Evolutionary conservation across 2,329 filamentous ascomycete genomes (phyloP), one percentile per base, ranked within the genome.

Genomic region (Metarhizium brunneum): DNA sequence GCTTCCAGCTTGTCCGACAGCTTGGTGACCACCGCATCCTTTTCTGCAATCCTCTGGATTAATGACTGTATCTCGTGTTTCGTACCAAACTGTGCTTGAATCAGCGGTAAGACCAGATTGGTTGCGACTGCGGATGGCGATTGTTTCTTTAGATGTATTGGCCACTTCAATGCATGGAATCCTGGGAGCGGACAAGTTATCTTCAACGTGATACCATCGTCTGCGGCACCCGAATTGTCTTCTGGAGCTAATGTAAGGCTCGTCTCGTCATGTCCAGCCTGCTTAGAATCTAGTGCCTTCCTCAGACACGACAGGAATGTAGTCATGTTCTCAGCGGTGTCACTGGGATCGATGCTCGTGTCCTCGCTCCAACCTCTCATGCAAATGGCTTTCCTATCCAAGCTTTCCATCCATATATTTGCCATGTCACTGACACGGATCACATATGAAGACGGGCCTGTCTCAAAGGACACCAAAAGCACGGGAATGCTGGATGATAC

Each of bases 261-360:
- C 60, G 74, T 80, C 58, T 69, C 70, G 58, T 66, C 65, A 59
- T 78, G 75, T 42, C 72, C 73, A 20, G 66, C 65, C 42, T 71
- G 71, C 20, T 64, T 81, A 56, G 60, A 73, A 72, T 74, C 79
- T 64, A 83, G 69, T 35, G 78, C 77, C 45, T 72, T 71, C 51
- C 73, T 69, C 18, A 92, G 73, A 62, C 86, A 85, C 25, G 80
- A 75, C 14, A 92, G 72, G 53, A 92, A 82, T 52, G 84, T 83
- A 30, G 71, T 66, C 70, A 89, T 82, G 63, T 92, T 88, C 52
- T 83, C 80, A 0, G 76, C 73, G 57, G 86, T 85, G 60, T 87
- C 84, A 65, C 80, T 84, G 1, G 88, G 84, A 65, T 92, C 87
- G 58, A 92, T 90, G 58, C 81, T 84, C 16, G 85, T 88, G 62